Evolutionary conservation across 2,329 filamentous ascomycete genomes (phyloP).

Genomic region (Hymenoscyphus infarciens): DNA sequence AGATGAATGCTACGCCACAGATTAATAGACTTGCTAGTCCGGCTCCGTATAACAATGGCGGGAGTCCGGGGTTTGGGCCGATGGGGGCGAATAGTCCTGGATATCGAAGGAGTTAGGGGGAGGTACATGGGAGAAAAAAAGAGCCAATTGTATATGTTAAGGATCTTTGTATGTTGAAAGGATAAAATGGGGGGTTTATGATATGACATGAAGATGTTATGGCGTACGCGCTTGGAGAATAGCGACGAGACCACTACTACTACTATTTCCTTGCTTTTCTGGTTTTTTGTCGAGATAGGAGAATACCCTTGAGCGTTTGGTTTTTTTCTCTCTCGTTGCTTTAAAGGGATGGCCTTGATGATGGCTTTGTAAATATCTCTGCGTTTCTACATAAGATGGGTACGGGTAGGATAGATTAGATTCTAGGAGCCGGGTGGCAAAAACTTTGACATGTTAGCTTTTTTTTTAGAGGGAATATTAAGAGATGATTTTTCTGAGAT

Average conservation of each 20-base stretch:
- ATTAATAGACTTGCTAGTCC: constrained; percentile 21
- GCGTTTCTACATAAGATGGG: no score
- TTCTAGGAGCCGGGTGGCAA: no score
- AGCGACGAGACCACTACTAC: neutral
- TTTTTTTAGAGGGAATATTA: no score
- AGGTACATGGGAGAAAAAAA: neutral
- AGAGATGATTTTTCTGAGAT: no score
- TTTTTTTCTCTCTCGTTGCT: neutral
- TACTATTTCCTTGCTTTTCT: neutral
- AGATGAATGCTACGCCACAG: constrained; percentile 1
- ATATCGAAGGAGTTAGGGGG: constrained; percentile 10
- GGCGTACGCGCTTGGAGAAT: neutral
- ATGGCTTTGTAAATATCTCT: no score
- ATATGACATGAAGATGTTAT: neutral
- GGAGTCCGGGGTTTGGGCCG: constrained; percentile 10
- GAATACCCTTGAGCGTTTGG: constrained; percentile 2
- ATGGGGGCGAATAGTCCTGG: constrained; percentile 4
- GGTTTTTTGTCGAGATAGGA: neutral
- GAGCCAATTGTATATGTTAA: neutral
- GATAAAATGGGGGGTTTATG: neutral
- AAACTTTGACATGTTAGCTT: no score
- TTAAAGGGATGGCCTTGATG: neutral
- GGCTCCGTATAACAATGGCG: constrained; percentile 22
- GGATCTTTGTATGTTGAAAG: no score
- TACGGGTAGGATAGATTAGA: no score